Evolutionary conservation across 176 grass and related monocot species (phyloP).

Genomic region (Aegilops speltoides): DNA sequence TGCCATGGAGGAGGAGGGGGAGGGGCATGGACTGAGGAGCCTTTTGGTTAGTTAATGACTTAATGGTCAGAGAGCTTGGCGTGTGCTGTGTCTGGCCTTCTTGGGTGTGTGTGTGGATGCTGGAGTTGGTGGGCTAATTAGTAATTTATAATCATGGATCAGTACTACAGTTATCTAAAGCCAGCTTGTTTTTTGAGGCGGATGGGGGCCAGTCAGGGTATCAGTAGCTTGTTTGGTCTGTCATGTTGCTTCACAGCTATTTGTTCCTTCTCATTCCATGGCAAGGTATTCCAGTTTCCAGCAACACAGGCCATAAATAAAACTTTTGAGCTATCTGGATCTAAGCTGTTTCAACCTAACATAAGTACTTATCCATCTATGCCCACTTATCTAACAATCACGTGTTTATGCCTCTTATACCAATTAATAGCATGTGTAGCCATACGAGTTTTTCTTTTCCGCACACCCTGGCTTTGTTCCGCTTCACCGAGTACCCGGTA

Average conservation of each 20-base stretch:
- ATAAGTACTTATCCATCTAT: not conserved
- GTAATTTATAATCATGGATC: constrained; percentile 37
- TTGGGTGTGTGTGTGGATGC: not conserved
- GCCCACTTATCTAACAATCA: not conserved
- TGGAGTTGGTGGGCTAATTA: constrained; percentile 41
- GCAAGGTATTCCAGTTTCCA: not conserved
- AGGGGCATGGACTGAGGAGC: constrained; percentile 22
- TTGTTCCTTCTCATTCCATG: not conserved
- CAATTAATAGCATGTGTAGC: not conserved
- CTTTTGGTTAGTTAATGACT: constrained; percentile 58
- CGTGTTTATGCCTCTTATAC: not conserved
- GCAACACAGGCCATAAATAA: not conserved
- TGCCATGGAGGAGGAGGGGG: constrained; percentile 3
- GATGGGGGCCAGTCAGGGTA: not conserved
- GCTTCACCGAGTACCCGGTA: too few relatives aligned
- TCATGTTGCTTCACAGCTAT: not conserved
- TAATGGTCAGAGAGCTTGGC: constrained; percentile 48
- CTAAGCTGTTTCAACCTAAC: not conserved
- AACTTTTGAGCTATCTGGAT: not conserved
- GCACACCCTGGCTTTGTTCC: too few relatives aligned
- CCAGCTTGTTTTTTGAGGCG: not conserved
- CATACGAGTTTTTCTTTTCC: too few relatives aligned
- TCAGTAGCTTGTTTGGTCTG: not conserved
- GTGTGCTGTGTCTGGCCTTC: constrained; percentile 32
- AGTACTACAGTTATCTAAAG: not conserved